Conservation (phyloP, 805 yeast species). For the Sungouiella blattae region DNA sequence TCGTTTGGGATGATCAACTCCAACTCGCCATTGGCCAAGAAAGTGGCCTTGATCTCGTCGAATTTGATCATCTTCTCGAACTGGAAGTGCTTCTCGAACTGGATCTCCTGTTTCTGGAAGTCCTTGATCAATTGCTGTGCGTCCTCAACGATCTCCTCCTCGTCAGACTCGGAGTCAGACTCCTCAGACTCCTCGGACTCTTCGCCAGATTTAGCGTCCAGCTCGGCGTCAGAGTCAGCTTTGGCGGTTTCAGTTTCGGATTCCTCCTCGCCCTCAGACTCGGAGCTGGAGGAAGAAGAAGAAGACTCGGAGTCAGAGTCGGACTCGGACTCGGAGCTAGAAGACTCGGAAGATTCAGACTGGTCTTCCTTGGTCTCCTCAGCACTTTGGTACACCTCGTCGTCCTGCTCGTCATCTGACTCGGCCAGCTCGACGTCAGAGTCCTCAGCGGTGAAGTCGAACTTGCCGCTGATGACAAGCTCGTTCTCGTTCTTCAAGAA, state of each 20-base stretch:
- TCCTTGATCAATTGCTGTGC: conserved; percentile 35
- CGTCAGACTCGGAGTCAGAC: conserved; percentile 12
- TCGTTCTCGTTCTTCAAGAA: conserved; percentile 40
- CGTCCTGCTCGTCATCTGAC: conserved; percentile 19
- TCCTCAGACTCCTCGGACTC: too few relatives aligned
- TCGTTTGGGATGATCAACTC: conserved; percentile 41
- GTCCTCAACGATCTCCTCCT: conserved; percentile 39
- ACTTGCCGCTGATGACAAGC: conserved; percentile 38
- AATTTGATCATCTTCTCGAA: conserved; percentile 38
- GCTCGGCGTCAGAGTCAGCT: conserved; percentile 5
- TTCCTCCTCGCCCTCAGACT: conserved; percentile 14
- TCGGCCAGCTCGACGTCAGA: conserved; percentile 20
- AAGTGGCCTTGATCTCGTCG: conserved; percentile 36
- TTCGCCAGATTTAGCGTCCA: conserved; percentile 11
- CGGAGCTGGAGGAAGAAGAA: conserved; percentile 4
- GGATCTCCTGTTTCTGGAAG: conserved; percentile 36
- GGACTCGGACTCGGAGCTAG: conserved; percentile 15
- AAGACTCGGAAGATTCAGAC: conserved; percentile 8
- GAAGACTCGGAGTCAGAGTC: conserved; percentile 11
- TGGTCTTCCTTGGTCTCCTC: conserved; percentile 13
- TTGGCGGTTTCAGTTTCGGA: conserved; percentile 6
- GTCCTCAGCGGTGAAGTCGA: conserved; percentile 24
- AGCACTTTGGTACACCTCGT: conserved; percentile 11
- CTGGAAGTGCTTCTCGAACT: conserved; percentile 41
- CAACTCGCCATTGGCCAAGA: conserved; percentile 37